Conservation (phyloP, 106 monocot species). For the Posidonia australis region DNA sequence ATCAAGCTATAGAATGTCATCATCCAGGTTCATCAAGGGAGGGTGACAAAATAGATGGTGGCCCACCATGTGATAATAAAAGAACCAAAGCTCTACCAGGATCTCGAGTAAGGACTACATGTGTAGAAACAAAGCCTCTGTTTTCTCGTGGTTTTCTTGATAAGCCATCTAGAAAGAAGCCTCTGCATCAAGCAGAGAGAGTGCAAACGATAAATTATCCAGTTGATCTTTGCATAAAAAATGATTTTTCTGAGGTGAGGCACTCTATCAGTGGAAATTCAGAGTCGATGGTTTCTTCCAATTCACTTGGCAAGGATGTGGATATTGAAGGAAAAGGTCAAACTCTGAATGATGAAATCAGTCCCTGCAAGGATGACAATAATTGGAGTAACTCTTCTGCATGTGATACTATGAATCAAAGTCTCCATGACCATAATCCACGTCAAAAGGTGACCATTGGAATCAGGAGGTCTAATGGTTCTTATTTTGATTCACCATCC, state of each 20-base stretch:
- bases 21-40: not conserved
- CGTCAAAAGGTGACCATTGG: not conserved
- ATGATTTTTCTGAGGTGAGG: not conserved
- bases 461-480: not conserved
- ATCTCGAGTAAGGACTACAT: not conserved
- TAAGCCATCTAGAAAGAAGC: not conserved
- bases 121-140: not conserved
- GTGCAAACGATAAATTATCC: not conserved
- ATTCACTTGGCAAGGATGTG: not conserved
- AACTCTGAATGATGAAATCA: not conserved
- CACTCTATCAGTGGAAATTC: not conserved
- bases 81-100: not conserved
- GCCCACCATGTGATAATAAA: not conserved
- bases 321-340: not conserved
- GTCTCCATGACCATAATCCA: not conserved
- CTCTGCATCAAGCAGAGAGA: not conserved
- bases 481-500: too few relatives aligned
- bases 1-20: not conserved
- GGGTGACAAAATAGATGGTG: not conserved
- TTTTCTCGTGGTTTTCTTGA: conserved; percentile 7
- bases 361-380: not conserved
- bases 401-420: not conserved
- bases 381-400: not conserved
- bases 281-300: not conserved
- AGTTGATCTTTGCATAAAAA: not conserved